A percentile compares a stretch with the other conserved stretches of the same genome.
phyloP scores from a whole-genome alignment of 495 filamentous ascomycete species.

The Bacidia gigantensis region DNA sequence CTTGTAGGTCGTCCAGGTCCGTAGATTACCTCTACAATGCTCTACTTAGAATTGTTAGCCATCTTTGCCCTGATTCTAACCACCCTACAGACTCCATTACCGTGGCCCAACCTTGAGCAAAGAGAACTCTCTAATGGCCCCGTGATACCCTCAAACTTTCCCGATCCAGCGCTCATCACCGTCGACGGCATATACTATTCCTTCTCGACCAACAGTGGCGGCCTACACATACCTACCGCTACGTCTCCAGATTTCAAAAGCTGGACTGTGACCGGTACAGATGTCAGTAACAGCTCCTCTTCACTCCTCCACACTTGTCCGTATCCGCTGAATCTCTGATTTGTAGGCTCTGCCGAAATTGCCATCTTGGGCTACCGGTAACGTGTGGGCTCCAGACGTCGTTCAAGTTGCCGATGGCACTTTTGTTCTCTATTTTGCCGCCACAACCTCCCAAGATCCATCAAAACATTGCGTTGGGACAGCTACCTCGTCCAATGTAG shows the following conservation, averaged over 20 bases:
- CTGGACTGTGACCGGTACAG: constrained; percentile 20
- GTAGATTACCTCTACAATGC: not conserved
- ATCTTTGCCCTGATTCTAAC: not conserved
- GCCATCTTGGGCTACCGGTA: constrained; percentile 21
- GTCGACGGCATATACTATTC: constrained; percentile 22
- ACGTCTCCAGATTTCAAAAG: constrained; percentile 20
- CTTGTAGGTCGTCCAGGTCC: no score
- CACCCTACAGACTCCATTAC: not conserved
- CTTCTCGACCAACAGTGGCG: constrained; percentile 20
- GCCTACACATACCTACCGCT: constrained; percentile 14
- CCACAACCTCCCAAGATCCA: constrained; percentile 15
- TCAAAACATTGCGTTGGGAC: constrained; percentile 32
- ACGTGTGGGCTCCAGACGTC: constrained; percentile 39
- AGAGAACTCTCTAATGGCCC: constrained; percentile 16
- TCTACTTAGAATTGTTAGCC: not conserved
- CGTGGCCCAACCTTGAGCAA: constrained; percentile 2
- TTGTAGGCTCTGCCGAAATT: constrained; percentile 16
- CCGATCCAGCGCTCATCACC: constrained; percentile 24
- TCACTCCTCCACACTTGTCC: not conserved
- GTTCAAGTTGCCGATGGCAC: constrained; percentile 21
- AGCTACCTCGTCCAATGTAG: constrained; percentile 25
- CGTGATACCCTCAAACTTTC: constrained; percentile 22
- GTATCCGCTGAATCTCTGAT: not conserved
- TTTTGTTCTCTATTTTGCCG: constrained; percentile 32
- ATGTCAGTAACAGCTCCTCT: constrained; percentile 12